These are phyloP conservation scores for Agrocybe chaxingu DNA, from an alignment of 768 basidiomycete genomes.

Conservation along the genomic window DNA sequence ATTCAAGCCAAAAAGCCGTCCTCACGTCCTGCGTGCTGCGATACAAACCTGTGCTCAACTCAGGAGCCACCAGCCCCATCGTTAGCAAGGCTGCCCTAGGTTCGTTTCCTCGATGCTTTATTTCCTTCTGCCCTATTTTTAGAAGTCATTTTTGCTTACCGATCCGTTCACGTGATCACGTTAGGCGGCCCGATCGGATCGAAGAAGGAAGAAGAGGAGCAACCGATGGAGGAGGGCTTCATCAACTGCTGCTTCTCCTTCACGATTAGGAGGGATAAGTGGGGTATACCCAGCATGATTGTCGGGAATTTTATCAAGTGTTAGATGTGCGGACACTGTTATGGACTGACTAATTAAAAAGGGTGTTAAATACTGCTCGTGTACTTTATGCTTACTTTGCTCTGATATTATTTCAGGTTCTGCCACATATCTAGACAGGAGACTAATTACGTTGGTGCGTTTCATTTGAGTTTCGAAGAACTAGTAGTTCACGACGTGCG, in stretches of 20 bases:
- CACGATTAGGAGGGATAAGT: constrained; percentile 79
- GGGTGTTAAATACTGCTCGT: background rate
- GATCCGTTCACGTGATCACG: constrained; percentile 4
- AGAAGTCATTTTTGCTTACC: background rate
- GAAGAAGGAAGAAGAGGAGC: constrained; percentile 26
- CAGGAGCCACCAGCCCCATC: constrained; percentile 27
- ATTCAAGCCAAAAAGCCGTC: constrained; percentile 89
- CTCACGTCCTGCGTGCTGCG: constrained; percentile 88
- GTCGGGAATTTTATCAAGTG: constrained; percentile 87
- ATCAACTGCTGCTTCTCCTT: constrained; percentile 92
- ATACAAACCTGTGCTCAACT: constrained; percentile 64
- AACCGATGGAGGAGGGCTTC: constrained; percentile 63
- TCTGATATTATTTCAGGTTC: background rate
- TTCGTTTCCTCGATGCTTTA: constrained; percentile 1
- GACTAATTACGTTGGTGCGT: too few species aligned
- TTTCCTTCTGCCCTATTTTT: background rate
- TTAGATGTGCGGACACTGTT: constrained; percentile 15
- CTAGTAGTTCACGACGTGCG: too few species aligned
- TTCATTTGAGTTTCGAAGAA: too few species aligned
- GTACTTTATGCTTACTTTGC: background rate
- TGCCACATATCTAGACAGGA: background rate
- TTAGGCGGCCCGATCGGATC: constrained; percentile 8
- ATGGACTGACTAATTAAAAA: too few species aligned
- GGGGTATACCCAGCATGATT: constrained; percentile 88
- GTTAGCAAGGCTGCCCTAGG: constrained; percentile 19